A percentile compares a stretch with the other conserved stretches of the same genome.
Evolutionary conservation across 2,329 filamentous ascomycete species (phyloP).

Genomic region (Penicillium sp.): DNA sequence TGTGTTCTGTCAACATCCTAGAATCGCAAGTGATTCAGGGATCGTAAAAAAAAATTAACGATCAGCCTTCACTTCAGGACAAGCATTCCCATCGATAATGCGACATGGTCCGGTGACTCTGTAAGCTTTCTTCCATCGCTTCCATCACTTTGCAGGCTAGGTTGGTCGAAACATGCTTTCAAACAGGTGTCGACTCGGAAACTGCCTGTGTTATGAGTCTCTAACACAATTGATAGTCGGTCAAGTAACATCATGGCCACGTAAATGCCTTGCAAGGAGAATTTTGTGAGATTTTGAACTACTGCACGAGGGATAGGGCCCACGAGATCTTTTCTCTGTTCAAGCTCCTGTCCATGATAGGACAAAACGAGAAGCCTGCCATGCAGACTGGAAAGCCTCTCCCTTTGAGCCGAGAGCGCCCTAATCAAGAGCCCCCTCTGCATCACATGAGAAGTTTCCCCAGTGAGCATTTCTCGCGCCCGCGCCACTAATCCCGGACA

Average conservation of each 20-base stretch:
- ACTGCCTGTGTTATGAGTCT: background rate
- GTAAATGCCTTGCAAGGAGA: background rate
- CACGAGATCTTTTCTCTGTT: background rate
- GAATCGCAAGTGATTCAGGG: too few species aligned
- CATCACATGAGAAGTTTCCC: background rate
- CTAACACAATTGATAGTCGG: background rate
- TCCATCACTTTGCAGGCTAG: background rate
- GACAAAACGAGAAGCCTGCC: background rate
- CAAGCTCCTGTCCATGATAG: background rate
- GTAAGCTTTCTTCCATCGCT: background rate
- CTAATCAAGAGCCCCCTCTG: background rate
- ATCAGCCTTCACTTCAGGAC: background rate
- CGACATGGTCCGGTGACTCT: background rate
- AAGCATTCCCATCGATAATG: conserved; percentile 6
- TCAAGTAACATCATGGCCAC: background rate
- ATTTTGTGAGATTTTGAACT: background rate
- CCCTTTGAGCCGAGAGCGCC: background rate
- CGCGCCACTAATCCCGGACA: conserved; percentile 2
- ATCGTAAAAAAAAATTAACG: too few species aligned
- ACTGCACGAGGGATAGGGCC: background rate
- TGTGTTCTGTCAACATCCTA: too few species aligned
- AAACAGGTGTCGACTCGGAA: background rate
- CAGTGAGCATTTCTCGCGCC: background rate
- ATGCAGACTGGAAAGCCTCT: background rate
- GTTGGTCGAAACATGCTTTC: background rate